Conservation (phyloP, 192 early-diverging fungal genomes). For the Coemansia sp. region DNA sequence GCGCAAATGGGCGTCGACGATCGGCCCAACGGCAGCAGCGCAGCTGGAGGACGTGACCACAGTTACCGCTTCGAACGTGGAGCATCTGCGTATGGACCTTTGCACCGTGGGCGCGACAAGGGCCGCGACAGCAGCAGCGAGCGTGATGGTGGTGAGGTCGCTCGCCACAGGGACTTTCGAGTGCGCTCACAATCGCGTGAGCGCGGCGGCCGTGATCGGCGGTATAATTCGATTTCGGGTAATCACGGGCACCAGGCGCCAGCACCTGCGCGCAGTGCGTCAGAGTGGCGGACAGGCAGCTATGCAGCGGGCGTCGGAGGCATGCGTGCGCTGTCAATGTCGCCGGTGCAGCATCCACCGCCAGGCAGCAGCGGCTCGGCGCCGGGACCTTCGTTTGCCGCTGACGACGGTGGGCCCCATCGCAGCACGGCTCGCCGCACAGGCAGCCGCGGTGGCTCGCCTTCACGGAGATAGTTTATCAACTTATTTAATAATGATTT, state of each 20-base stretch:
- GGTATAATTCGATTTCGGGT: conserved; percentile 21
- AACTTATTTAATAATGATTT: neutral
- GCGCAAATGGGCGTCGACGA: neutral
- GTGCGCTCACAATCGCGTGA: conserved; percentile 36
- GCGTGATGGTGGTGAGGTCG: conserved; percentile 38
- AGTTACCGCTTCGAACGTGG: conserved; percentile 14
- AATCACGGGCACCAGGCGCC: neutral
- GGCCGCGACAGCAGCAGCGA: conserved; percentile 12
- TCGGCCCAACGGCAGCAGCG: neutral
- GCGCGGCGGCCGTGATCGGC: conserved; percentile 23
- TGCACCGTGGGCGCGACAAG: conserved; percentile 18
- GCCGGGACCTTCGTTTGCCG: neutral
- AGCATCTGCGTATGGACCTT: neutral
- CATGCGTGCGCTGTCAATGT: conserved; percentile 23
- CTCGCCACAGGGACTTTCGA: conserved; percentile 18
- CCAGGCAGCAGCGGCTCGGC: conserved; percentile 12
- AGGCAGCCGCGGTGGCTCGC: conserved; percentile 28
- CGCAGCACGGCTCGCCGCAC: neutral
- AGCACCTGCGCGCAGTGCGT: conserved; percentile 12
- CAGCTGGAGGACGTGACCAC: conserved; percentile 3
- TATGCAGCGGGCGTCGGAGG: neutral
- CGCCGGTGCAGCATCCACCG: conserved; percentile 13
- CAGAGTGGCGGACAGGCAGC: conserved; percentile 29
- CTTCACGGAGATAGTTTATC: conserved; percentile 9
- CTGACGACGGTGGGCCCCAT: neutral